Evolutionary conservation across 2,329 filamentous ascomycete genomes (phyloP).

Genomic region (Dothistroma septosporum): DNA sequence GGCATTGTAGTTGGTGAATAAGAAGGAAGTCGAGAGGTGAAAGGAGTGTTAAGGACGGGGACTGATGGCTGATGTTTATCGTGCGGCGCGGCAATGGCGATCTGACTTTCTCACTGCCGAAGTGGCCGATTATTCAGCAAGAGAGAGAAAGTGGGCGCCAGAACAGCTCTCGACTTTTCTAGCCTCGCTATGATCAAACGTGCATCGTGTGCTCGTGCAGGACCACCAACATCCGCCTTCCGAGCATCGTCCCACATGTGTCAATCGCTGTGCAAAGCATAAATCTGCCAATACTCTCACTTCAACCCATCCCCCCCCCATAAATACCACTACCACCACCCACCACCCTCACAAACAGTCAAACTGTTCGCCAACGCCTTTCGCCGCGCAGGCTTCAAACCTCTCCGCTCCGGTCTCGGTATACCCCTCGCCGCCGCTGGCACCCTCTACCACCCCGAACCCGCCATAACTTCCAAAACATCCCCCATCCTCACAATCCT

Average conservation of each 20-base stretch:
- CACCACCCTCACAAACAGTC: constrained; percentile 32
- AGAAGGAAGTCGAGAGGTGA: not conserved
- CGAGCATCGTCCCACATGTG: not conserved
- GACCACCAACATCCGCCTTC: not conserved
- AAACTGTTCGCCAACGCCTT: constrained; percentile 90
- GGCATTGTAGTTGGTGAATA: not conserved
- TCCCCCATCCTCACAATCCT: constrained; percentile 21
- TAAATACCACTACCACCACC: not conserved
- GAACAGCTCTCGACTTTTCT: not conserved
- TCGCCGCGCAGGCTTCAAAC: constrained; percentile 56
- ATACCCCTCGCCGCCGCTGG: constrained; percentile 70
- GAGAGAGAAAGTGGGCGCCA: not conserved
- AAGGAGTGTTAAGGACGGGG: no score
- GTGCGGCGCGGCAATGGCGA: no score
- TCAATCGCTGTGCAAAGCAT: not conserved
- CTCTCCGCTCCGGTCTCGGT: constrained; percentile 68
- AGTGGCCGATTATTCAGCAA: no score
- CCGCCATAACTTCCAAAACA: constrained; percentile 27
- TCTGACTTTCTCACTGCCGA: not conserved
- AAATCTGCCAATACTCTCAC: not conserved
- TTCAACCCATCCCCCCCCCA: not conserved
- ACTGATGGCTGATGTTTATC: not conserved
- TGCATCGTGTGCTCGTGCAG: not conserved
- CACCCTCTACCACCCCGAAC: constrained; percentile 52
- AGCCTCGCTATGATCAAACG: not conserved